These are phyloP conservation scores for Salix brachista DNA, from an alignment of 345 rosid species.

Conservation along the genomic window DNA sequence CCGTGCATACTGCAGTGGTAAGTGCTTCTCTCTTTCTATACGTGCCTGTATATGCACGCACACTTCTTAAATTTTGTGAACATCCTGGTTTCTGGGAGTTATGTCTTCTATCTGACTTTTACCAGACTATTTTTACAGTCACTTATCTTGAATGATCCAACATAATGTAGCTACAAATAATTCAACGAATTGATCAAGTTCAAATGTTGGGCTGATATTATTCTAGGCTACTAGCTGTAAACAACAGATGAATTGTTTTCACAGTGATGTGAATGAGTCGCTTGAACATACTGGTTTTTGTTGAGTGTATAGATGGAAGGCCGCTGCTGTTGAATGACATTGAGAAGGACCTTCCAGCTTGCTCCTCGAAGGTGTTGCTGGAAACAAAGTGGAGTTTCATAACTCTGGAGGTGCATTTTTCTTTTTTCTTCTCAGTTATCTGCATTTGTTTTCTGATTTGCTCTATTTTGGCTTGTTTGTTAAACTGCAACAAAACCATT, in stretches of 20 bases:
- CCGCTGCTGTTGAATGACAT: slow-evolving; percentile 56
- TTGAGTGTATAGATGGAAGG: slow-evolving; percentile 48
- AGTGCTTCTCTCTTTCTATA: slow-evolving; percentile 13
- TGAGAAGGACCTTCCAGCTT: slow-evolving; percentile 60
- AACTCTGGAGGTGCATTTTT: slow-evolving; percentile 62
- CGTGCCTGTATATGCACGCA: not conserved
- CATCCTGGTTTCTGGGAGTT: not conserved
- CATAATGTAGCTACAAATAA: not conserved
- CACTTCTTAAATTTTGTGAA: not conserved
- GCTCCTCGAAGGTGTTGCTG: slow-evolving; percentile 50
- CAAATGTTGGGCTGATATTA: not conserved
- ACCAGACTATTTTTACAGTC: not conserved
- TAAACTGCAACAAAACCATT: too few species aligned
- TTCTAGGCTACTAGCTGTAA: too few species aligned
- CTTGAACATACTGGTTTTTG: too few species aligned
- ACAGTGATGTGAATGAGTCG: not conserved
- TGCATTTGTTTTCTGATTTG: not conserved
- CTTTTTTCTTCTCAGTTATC: not conserved
- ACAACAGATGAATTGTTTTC: not conserved
- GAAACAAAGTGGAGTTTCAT: slow-evolving; percentile 83
- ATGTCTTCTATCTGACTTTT: not conserved
- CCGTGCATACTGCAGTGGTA: slow-evolving; percentile 61
- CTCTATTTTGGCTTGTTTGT: not conserved
- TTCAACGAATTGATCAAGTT: not conserved
- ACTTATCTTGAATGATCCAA: not conserved